Base-by-base conservation (phyloP, 2,329 filamentous ascomycete species). In the Tothia fuscella region DNA sequence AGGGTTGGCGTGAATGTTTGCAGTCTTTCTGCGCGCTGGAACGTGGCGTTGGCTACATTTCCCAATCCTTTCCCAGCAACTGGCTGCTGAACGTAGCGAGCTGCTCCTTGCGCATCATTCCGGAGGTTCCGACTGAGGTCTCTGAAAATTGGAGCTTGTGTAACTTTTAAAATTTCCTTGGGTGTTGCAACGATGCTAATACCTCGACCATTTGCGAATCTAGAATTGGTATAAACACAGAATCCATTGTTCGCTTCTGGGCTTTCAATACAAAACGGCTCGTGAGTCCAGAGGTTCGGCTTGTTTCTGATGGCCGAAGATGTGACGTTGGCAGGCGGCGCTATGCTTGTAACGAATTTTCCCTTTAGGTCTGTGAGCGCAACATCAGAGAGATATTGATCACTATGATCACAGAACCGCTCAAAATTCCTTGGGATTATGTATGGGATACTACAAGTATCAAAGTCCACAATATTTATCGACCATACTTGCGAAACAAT, bases 151-250 rank as follows among this genome's bases (percentile, higher is more conserved):
- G 40, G 21, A 10, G 29, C 29, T 2, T 19, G 19, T 20, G 30
- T 6, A 19, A 42, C 17, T 17, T 20, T 26, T 34, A 29, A 16
- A 14, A 32, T 26, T 24, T 43, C 22, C 13, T 29, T 32, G 10
- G 43, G 39, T 22, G 26, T 33, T 3, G 43, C 22, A 13, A 45
- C 31, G 20, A 45, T 30, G 4, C 40, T 44, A 22, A 46, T 38
- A 6, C 44, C 44, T 13, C 44, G 31, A 14, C 44, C 44, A 21
- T 45, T 45, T 4, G 42, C 44, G 21, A 46, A 46, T 7, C 26
- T 17, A n/a, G 32, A 20, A 28, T 28, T 45, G 5, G 44, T 46
- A 21, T 44, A 46, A 4, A 46, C 42, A 28, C 44, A 46, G 26
- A 37, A 44, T 10, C 25, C 31, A 14, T 45, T 33, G n/a, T 31